A percentile compares a stretch with the other conserved stretches of the same genome.
Conservation (phyloP, 1,284 basidiomycete genomes). For the Ganoderma lingzhi region DNA sequence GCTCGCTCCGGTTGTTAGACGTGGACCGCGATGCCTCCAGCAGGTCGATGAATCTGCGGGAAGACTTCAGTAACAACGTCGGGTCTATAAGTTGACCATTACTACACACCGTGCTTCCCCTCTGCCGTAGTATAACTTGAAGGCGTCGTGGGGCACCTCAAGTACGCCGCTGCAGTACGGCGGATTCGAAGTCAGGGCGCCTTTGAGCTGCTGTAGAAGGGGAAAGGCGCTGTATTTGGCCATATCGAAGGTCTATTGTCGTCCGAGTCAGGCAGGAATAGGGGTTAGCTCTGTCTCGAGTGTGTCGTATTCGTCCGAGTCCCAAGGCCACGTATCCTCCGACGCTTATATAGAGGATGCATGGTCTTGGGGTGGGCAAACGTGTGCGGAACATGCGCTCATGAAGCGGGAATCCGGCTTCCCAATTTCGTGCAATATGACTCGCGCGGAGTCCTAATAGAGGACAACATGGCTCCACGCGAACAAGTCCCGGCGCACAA, state of each 20-base stretch:
- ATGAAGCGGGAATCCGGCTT: no score
- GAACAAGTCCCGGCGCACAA: no score
- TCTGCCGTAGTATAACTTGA: constrained; percentile 22
- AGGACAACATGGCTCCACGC: no score
- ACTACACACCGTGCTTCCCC: constrained; percentile 15
- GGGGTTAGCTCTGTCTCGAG: no score
- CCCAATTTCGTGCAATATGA: no score
- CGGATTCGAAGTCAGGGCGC: neutral
- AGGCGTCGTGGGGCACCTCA: neutral
- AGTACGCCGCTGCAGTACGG: constrained; percentile 16
- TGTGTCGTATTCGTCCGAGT: no score
- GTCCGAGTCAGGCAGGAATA: neutral
- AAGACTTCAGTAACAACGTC: neutral
- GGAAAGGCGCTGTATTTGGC: neutral
- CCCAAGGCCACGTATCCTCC: no score
- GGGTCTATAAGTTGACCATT: neutral
- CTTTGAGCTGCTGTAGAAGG: neutral
- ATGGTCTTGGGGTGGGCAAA: no score
- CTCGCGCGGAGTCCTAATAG: no score
- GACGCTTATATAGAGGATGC: no score
- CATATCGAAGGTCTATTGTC: neutral
- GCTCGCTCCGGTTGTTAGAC: neutral
- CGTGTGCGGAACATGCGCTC: no score
- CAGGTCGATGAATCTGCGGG: neutral
- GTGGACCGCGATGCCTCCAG: neutral